These are phyloP conservation scores for Yarrowia sp. DNA, from an alignment of 805 yeast species.

Conservation along the genomic window DNA sequence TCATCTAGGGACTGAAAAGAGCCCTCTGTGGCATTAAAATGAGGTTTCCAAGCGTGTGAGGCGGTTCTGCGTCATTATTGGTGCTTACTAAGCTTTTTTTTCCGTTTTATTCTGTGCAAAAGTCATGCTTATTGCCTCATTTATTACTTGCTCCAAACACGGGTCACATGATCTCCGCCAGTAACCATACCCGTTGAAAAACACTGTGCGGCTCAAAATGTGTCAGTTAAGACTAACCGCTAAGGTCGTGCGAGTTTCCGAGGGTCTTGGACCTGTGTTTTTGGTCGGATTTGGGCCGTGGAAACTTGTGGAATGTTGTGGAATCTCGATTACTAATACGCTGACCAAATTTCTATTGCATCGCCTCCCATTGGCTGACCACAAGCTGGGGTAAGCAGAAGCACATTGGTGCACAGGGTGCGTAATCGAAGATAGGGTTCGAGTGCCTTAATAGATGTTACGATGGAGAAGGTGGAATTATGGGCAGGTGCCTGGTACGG, in stretches of 20 bases:
- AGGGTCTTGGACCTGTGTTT: not conserved
- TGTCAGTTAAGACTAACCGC: not conserved
- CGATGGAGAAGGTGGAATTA: too few relatives aligned
- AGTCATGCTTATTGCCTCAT: too few relatives aligned
- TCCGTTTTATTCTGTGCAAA: not conserved
- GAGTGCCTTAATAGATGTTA: too few relatives aligned
- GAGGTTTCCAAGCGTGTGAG: not conserved
- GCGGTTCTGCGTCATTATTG: not conserved
- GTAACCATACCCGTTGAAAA: not conserved
- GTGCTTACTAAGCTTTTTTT: not conserved
- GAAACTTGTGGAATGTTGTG: not conserved
- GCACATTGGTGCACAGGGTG: not conserved
- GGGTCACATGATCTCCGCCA: slow-evolving; percentile 14
- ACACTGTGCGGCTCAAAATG: not conserved
- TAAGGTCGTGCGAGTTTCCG: not conserved
- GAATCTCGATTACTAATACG: not conserved
- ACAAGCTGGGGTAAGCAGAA: slow-evolving; percentile 6
- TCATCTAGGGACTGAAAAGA: not conserved
- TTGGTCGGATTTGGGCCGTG: not conserved
- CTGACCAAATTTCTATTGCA: not conserved
- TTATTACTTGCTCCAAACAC: not conserved
- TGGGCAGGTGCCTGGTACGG: too few relatives aligned
- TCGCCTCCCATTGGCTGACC: not conserved
- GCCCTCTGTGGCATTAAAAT: not conserved
- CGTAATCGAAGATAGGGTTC: slow-evolving; percentile 1